A percentile compares a stretch with the other conserved stretches of the same genome.
These are phyloP conservation scores for Cryptococcus jaspeensis DNA, from an alignment of 1,284 basidiomycete species.

Conservation along the genomic window DNA sequence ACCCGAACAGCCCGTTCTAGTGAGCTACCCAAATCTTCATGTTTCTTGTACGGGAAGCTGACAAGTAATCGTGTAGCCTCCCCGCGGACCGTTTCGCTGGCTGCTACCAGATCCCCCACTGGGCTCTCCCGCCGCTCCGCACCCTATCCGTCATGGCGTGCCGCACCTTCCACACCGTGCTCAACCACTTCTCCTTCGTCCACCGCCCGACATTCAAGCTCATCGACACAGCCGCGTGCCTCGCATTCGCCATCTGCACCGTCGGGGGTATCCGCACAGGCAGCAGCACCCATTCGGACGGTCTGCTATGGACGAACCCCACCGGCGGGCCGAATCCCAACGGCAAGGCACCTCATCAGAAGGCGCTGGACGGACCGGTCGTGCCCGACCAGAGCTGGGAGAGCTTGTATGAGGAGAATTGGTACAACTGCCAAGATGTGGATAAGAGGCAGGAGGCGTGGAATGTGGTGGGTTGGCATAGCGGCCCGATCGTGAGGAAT, in stretches of 20 bases:
- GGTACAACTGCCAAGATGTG: background rate
- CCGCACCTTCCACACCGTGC: slow-evolving; percentile 50
- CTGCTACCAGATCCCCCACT: slow-evolving; percentile 53
- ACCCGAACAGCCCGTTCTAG: slow-evolving; percentile 35
- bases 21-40: slow-evolving; percentile 15
- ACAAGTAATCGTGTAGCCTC: slow-evolving; percentile 27
- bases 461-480: slow-evolving; percentile 38
- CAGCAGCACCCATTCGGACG: background rate
- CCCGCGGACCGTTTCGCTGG: slow-evolving; percentile 50
- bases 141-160: slow-evolving; percentile 51
- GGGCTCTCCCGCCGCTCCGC: slow-evolving; percentile 50
- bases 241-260: slow-evolving; percentile 54
- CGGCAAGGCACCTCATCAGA: background rate
- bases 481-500: slow-evolving; percentile 40
- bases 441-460: slow-evolving; percentile 10
- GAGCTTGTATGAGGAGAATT: slow-evolving; percentile 27
- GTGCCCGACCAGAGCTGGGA: slow-evolving; percentile 33
- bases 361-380: slow-evolving; percentile 30
- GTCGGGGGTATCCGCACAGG: slow-evolving; percentile 46
- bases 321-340: background rate
- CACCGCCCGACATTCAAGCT: slow-evolving; percentile 53
- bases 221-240: slow-evolving; percentile 48
- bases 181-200: slow-evolving; percentile 52
- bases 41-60: background rate
- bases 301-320: slow-evolving; percentile 1